These are phyloP conservation scores for Arthrocladium fulminans DNA, from an alignment of 2,329 filamentous ascomycete genomes.

Conservation along the genomic window DNA sequence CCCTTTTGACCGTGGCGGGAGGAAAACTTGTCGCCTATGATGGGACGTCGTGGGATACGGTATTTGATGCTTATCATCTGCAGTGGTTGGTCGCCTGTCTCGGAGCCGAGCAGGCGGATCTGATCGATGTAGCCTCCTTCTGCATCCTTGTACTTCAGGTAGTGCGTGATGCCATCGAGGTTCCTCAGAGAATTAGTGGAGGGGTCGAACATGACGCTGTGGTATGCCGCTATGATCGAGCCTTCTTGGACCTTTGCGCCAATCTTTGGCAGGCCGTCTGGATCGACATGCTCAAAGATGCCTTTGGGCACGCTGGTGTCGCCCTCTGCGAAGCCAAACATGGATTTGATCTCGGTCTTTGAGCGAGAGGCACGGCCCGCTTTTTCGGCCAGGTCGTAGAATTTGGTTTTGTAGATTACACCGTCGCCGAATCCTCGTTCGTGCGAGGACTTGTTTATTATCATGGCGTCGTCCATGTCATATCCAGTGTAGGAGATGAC, in stretches of 20 bases:
- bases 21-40: slow-evolving; percentile 98
- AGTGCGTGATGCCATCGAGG: slow-evolving; percentile 74
- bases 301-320: slow-evolving; percentile 51
- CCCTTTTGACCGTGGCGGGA: slow-evolving; percentile 98
- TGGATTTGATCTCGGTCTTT: slow-evolving; percentile 61
- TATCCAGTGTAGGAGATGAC: slow-evolving; percentile 98
- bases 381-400: slow-evolving; percentile 69
- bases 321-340: slow-evolving; percentile 75
- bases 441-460: slow-evolving; percentile 93
- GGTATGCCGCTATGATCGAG: slow-evolving; percentile 79
- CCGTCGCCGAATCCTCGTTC: slow-evolving; percentile 93
- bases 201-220: slow-evolving; percentile 71
- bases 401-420: slow-evolving; percentile 96
- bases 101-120: slow-evolving; percentile 79
- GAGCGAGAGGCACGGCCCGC: slow-evolving; percentile 51
- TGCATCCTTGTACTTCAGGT: slow-evolving; percentile 87
- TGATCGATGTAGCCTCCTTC: slow-evolving; percentile 87
- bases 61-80: slow-evolving; percentile 91
- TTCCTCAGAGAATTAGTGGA: slow-evolving; percentile 68
- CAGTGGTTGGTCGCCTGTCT: slow-evolving; percentile 70
- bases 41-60: slow-evolving; percentile 75
- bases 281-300: slow-evolving; percentile 65
- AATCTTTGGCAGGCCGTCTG: slow-evolving; percentile 76
- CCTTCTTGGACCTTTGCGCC: slow-evolving; percentile 71
- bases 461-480: slow-evolving; percentile 99